Evolutionary conservation across 805 yeast species (phyloP), one percentile per base, ranked within the genome.

Genomic region (Candida andamanensis): DNA sequence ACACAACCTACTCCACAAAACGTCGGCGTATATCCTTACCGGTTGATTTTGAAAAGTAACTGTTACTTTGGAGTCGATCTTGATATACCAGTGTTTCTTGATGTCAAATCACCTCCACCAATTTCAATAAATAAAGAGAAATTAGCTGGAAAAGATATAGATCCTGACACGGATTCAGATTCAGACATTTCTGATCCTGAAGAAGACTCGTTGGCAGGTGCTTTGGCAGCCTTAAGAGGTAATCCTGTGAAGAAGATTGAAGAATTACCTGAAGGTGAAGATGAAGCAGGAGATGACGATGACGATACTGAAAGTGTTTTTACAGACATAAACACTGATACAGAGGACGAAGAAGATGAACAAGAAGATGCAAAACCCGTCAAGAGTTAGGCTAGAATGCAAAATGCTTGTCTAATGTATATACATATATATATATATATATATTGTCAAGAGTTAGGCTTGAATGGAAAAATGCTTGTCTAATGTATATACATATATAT

Each of bases 31-130:
- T 75, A 61, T 50, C 78, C 75, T 42, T 85, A 85, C 67, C 73
- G 87, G 59, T 63, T 89, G 12, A 60, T 78, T 15, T 56, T 90
- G 50, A 76, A 78, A 50, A 80, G 83, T 34, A 72, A 83, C 32
- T 78, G 83, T 27, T 89, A 85, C 55, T 85, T 85, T 54, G 95
- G 95, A 5, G 60, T 75, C 13, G 97, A 90, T 52, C 54, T 85
- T 15, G 85, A 80, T 42, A 71, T 80, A 39, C 81, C 89, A 7
- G 58, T 85, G 29, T 61, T 63, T 15, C 72, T 89, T 80, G 65
- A 72, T n/a, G 95, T 89, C 21, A 67, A 73, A 45, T 68, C 74
- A 51, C 59, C 45, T 33, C 53, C 55, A 6, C 43, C 44, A 13
- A 53, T 37, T 30, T 52, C 54, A 5, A 37, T 44, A 13, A 32